A percentile compares a stretch with the other conserved stretches of the same genome.
Conservation (phyloP, 176 grass and related monocot genomes). For the Luzula sylvatica region DNA sequence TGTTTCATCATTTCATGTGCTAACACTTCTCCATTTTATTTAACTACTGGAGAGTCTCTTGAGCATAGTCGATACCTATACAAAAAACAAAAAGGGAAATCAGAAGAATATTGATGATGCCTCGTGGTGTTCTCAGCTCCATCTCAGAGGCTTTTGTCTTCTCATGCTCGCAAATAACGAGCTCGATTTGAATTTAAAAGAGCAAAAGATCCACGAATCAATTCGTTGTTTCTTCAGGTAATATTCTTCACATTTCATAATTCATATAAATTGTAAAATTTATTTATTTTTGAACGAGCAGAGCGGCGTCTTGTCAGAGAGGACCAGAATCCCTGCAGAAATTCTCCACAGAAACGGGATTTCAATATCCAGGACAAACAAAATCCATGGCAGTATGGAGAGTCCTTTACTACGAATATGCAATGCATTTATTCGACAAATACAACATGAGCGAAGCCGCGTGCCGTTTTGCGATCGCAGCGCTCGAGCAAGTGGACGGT, state of each 20-base stretch:
- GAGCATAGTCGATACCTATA: constrained; percentile 54
- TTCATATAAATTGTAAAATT: neutral
- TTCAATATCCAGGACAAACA: constrained; percentile 55
- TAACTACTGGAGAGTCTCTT: constrained; percentile 49
- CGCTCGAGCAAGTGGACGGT: constrained; percentile 79
- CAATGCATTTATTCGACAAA: constrained; percentile 84
- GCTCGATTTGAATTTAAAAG: constrained; percentile 57
- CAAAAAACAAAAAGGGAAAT: constrained; percentile 41
- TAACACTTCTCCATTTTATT: constrained; percentile 9
- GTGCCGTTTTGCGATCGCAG: constrained; percentile 82
- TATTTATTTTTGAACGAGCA: constrained; percentile 24
- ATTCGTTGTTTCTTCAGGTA: constrained; percentile 88
- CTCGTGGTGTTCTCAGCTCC: constrained; percentile 45
- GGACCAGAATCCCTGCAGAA: constrained; percentile 54
- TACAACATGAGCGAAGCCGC: constrained; percentile 65
- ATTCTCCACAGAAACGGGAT: constrained; percentile 66
- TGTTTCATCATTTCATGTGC: constrained; percentile 9
- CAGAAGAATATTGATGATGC: constrained; percentile 31
- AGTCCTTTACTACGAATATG: constrained; percentile 90
- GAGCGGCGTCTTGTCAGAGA: constrained; percentile 62
- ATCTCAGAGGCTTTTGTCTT: constrained; percentile 90
- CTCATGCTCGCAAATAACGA: constrained; percentile 54
- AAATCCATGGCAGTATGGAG: constrained; percentile 53
- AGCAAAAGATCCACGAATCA: constrained; percentile 68
- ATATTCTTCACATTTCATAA: constrained; percentile 6